These are phyloP conservation scores for Macrotyloma uniflorum DNA, from an alignment of 306 rosid genomes.

Conservation along the genomic window DNA sequence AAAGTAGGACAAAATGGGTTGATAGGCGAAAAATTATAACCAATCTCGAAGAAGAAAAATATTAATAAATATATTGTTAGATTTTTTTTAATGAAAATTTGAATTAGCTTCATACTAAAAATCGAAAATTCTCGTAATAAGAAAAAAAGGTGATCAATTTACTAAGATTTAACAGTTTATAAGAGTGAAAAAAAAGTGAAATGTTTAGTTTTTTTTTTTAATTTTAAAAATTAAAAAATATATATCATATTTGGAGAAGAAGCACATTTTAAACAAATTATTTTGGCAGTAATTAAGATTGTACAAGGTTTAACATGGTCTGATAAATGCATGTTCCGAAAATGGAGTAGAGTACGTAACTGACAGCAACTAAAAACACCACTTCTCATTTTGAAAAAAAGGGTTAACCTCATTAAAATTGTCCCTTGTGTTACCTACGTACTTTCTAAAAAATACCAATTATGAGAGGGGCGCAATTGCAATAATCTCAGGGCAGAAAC, in stretches of 20 bases:
- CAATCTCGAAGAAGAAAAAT: too few species aligned
- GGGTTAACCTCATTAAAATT: not conserved
- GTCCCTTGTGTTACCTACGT: not conserved
- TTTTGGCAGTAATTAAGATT: not conserved
- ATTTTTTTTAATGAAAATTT: too few species aligned
- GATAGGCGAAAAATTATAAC: too few species aligned
- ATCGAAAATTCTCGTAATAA: too few species aligned
- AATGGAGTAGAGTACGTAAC: not conserved
- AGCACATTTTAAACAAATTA: not conserved
- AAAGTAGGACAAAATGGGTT: too few species aligned
- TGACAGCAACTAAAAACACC: not conserved
- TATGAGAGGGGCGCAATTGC: conserved; percentile 12
- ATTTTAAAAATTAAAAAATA: not conserved
- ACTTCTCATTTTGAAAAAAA: not conserved
- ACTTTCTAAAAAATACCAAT: not conserved
- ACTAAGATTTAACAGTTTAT: too few species aligned
- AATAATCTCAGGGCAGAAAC: not conserved
- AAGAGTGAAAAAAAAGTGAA: too few species aligned
- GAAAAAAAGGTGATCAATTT: too few species aligned
- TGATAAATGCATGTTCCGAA: not conserved
- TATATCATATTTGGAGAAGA: not conserved
- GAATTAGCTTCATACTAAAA: too few species aligned
- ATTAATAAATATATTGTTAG: too few species aligned
- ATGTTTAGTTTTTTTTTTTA: too few species aligned
- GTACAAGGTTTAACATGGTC: not conserved